These are phyloP conservation scores for Agaricales sp. DNA, from an alignment of 1,284 basidiomycete genomes.

Conservation along the genomic window DNA sequence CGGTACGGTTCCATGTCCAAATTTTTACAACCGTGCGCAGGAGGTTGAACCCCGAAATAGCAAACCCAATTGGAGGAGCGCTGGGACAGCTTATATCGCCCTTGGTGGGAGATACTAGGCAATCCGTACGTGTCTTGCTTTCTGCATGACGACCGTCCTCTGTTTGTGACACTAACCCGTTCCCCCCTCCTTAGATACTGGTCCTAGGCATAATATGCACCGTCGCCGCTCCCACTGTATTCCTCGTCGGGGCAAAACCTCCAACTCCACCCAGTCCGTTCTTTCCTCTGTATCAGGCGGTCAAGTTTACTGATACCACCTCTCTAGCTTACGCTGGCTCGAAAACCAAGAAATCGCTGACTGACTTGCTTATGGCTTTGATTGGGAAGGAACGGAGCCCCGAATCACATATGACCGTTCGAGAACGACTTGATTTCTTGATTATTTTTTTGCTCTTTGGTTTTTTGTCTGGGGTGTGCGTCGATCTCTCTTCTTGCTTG, in stretches of 20 bases:
- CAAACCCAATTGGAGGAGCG: constrained; percentile 43
- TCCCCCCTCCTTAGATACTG: constrained; percentile 38
- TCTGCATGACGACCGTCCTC: neutral
- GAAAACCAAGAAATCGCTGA: constrained; percentile 39
- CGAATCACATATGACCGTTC: constrained; percentile 44
- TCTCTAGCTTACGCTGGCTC: constrained; percentile 54
- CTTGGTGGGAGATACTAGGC: constrained; percentile 37
- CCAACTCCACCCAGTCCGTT: constrained; percentile 64
- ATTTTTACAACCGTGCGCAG: no score
- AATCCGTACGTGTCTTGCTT: constrained; percentile 36
- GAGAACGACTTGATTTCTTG: constrained; percentile 59
- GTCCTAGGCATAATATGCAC: constrained; percentile 63
- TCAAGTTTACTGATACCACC: constrained; percentile 7
- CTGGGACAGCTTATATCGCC: constrained; percentile 64
- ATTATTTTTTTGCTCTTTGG: constrained; percentile 54
- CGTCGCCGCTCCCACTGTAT: constrained; percentile 39
- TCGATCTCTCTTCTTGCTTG: constrained; percentile 9
- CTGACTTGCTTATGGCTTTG: constrained; percentile 46
- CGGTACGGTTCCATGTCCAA: constrained; percentile 25
- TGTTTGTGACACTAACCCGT: constrained; percentile 1
- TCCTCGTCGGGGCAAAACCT: constrained; percentile 48
- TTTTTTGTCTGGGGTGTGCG: constrained; percentile 50
- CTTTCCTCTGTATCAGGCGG: no score
- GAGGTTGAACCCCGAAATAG: no score
- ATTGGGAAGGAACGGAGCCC: constrained; percentile 30